Base-by-base conservation (phyloP, 257 asterid species). In the Solanum piurae region DNA sequence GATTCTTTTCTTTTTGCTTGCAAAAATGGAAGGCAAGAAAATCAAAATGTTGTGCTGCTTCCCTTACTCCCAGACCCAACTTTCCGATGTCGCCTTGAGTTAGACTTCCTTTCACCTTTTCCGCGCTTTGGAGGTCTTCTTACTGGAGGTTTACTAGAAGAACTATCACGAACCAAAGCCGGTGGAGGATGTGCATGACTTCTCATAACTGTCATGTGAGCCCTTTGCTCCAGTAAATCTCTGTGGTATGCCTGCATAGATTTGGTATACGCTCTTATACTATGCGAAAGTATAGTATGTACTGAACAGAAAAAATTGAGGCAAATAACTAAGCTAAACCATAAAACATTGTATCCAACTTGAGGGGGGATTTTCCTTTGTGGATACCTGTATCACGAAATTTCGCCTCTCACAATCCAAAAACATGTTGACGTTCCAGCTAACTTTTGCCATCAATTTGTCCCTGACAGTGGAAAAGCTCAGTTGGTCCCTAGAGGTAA, bases 391-490 rank as follows among this genome's bases (percentile, higher is more conserved):
- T 86, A 94, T 90, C 86, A 96, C 99, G 77, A 97, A 95, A 91
- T 94, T 94, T 72, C 99, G 95, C 87, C 99, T 92, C 90, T 97
- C 99, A 46, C 99, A 97, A 87, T 97, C 99, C 86, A 94, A 92
- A 93, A 97, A 97, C 99, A 97, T 97, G 88, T 89, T 92, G 90
- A 93, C 87, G 86, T 88, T 90, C 99, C 98, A 97, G 87, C 93
- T 90, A 84, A 93, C 96, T 90, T 92, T 88, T 86, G 96, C 91
- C 72, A 89, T 88, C 20, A 97, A 82, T 93, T 92, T 96, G 87
- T 97, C 99, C 93, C 99, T 93, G 88, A 96, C 99, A 18, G 96
- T 96, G 89, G 99, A 91, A 92, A 97, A 96, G 91, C 99, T 97
- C 93, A 97, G 91, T 90, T 97, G 99, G 89, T 97, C 99, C 91